Evolutionary conservation across 1,284 basidiomycete genomes (phyloP).

Genomic region (Pascua guehoae): DNA sequence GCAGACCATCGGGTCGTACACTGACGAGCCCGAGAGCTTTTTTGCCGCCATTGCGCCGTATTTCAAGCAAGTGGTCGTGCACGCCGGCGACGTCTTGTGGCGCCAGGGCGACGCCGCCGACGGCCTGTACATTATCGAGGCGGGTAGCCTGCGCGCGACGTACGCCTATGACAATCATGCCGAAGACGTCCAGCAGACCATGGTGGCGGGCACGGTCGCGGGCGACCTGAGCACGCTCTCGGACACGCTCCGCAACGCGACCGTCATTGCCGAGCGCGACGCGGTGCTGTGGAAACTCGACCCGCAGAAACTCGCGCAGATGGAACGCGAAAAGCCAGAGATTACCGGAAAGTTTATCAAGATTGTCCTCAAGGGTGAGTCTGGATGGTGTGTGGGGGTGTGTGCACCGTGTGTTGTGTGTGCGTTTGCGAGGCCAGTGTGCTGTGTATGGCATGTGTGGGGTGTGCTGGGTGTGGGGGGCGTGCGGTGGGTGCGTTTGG

Average conservation of each 20-base stretch:
- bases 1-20: slow-evolving; percentile 69
- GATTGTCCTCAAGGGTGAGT: slow-evolving; percentile 73
- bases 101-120: slow-evolving; percentile 68
- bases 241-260: slow-evolving; percentile 74
- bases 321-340: slow-evolving; percentile 66
- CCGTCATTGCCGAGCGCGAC: slow-evolving; percentile 72
- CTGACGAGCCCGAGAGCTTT: slow-evolving; percentile 46
- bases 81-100: slow-evolving; percentile 69
- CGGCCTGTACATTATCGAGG: slow-evolving; percentile 79
- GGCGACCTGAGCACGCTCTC: slow-evolving; percentile 82
- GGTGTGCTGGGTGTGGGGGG: too few relatives aligned
- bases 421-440: neutral
- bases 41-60: slow-evolving; percentile 60
- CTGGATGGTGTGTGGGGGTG: too few relatives aligned
- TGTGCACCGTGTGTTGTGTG: too few relatives aligned
- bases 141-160: slow-evolving; percentile 73
- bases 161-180: slow-evolving; percentile 71
- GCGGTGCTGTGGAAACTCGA: slow-evolving; percentile 76
- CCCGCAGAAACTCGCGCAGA: slow-evolving; percentile 55
- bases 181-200: slow-evolving; percentile 71
- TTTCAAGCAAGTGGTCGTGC: slow-evolving; percentile 60
- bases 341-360: slow-evolving; percentile 65
- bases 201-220: slow-evolving; percentile 87
- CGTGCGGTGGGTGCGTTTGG: too few relatives aligned
- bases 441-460: too few relatives aligned